Conservation (phyloP, 768 basidiomycete species). For the Erythrobasidium yunnanense region DNA sequence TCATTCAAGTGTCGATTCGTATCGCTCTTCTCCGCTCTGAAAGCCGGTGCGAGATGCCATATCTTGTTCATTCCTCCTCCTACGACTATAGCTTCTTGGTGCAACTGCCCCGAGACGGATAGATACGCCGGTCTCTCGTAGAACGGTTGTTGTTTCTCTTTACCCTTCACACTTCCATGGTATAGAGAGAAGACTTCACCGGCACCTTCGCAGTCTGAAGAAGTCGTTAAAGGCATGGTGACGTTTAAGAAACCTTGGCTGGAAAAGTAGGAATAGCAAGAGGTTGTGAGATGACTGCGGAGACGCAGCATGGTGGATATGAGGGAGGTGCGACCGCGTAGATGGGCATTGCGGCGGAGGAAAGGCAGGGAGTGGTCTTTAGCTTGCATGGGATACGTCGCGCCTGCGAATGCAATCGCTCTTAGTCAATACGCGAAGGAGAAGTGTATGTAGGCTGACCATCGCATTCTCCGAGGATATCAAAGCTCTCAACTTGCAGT, state of each 20-base stretch:
- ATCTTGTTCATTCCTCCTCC: slow-evolving; percentile 65
- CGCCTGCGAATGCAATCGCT: too few relatives aligned
- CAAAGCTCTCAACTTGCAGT: slow-evolving; percentile 30
- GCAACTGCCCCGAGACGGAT: slow-evolving; percentile 90
- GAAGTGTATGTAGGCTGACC: slow-evolving; percentile 20
- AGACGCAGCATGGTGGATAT: slow-evolving; percentile 66
- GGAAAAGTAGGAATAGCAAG: slow-evolving; percentile 63
- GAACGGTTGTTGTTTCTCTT: background rate
- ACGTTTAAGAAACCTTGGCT: slow-evolving; percentile 63
- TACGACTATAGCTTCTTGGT: slow-evolving; percentile 64
- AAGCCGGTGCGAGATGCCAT: slow-evolving; percentile 85
- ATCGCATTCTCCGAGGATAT: slow-evolving; percentile 34
- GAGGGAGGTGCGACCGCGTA: slow-evolving; percentile 67
- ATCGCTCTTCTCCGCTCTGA: slow-evolving; percentile 80
- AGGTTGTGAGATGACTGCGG: slow-evolving; percentile 51
- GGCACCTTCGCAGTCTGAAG: slow-evolving; percentile 88
- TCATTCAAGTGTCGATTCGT: slow-evolving; percentile 89
- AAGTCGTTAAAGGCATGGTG: slow-evolving; percentile 78
- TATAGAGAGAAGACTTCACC: slow-evolving; percentile 75
- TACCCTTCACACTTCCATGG: too few relatives aligned
- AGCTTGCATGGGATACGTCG: slow-evolving; percentile 89
- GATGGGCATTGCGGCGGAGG: slow-evolving; percentile 71
- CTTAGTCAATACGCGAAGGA: too few relatives aligned
- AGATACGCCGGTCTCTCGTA: slow-evolving; percentile 51
- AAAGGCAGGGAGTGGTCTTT: slow-evolving; percentile 66